A percentile compares a stretch with the other conserved stretches of the same genome.
These are phyloP conservation scores for Avena insularis DNA, from an alignment of 176 grass and related monocot species.

Conservation along the genomic window DNA sequence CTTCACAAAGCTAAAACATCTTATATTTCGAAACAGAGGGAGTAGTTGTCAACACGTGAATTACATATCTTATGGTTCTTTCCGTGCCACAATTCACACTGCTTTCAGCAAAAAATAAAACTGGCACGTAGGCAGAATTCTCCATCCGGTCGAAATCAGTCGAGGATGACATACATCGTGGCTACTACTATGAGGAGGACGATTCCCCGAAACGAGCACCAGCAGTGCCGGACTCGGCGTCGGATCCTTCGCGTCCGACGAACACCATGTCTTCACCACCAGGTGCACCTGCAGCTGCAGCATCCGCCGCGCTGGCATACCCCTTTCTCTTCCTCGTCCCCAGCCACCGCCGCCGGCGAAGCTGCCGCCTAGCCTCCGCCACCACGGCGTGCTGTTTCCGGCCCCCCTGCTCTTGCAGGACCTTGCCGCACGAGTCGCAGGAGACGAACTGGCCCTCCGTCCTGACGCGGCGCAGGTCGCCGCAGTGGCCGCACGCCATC, in stretches of 20 bases:
- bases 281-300: too few species aligned
- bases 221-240: slow-evolving; percentile 30
- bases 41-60: neutral
- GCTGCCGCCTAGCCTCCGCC: neutral
- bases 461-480: slow-evolving; percentile 33
- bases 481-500: slow-evolving; percentile 47
- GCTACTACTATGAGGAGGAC: neutral
- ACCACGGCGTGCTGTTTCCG: neutral
- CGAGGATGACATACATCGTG: neutral
- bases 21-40: too few species aligned
- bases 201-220: neutral
- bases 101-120: too few species aligned
- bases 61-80: neutral
- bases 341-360: neutral
- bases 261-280: neutral
- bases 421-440: slow-evolving; percentile 44
- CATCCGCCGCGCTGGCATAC: neutral
- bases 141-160: neutral
- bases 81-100: neutral
- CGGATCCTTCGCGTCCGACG: slow-evolving; percentile 23
- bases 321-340: neutral
- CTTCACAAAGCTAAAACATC: too few species aligned
- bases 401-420: slow-evolving; percentile 28
- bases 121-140: neutral
- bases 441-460: slow-evolving; percentile 43